These are phyloP conservation scores for Mesembryanthemum crystallinum DNA, from an alignment of 148 eudicot genomes.

Conservation along the genomic window DNA sequence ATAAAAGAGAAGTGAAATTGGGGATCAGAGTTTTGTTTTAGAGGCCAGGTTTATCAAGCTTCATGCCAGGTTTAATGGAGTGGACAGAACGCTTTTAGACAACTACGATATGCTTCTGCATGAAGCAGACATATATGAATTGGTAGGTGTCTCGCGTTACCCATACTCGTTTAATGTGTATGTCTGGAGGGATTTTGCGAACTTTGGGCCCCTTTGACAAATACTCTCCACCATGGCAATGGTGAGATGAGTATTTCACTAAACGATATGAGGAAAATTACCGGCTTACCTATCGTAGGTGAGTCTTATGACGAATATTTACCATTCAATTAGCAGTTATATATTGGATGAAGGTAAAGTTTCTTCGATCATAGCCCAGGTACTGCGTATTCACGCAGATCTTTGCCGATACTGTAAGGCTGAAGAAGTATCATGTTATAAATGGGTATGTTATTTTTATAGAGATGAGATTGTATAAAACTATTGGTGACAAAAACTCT, in stretches of 20 bases:
- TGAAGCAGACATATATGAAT: background rate
- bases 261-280: background rate
- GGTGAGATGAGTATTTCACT: background rate
- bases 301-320: background rate
- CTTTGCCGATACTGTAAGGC: no score
- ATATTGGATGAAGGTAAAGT: no score
- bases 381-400: no score
- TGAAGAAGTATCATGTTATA: no score
- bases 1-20: no score
- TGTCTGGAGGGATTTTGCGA: constrained; percentile 1
- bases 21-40: no score
- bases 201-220: background rate
- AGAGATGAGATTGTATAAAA: no score
- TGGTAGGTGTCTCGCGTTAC: background rate
- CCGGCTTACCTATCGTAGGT: background rate
- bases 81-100: background rate
- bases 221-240: background rate
- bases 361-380: no score
- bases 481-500: no score
- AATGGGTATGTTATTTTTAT: no score
- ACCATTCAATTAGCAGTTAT: background rate
- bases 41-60: background rate
- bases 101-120: background rate
- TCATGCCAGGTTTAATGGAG: background rate
- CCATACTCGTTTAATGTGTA: background rate